Percentiles rank a stretch among this genome's conserved stretches.
These are phyloP conservation scores for Hamamelis virginiana DNA, from an alignment of 164 flowering plant genomes.

Conservation along the genomic window DNA sequence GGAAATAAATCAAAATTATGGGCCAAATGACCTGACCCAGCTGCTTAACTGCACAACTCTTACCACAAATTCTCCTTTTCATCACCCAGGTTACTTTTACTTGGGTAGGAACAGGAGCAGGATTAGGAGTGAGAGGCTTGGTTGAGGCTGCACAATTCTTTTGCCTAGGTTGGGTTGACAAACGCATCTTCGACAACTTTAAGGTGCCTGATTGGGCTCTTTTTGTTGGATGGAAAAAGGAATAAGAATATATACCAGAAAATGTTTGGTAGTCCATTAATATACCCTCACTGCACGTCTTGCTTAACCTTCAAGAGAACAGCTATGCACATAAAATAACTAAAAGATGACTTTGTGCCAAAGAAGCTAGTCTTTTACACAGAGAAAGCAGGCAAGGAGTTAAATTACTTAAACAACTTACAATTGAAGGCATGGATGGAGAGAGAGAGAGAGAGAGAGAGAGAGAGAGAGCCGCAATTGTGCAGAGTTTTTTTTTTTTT, in stretches of 20 bases:
- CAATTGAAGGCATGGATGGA: background rate
- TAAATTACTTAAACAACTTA: slow-evolving; percentile 2
- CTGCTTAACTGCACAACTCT: too few species aligned
- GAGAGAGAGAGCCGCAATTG: slow-evolving; percentile 25
- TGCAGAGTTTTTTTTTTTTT: too few species aligned
- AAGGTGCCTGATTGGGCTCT: too few species aligned
- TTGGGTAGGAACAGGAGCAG: too few species aligned
- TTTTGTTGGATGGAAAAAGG: background rate
- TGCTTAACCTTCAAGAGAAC: background rate
- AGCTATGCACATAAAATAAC: background rate
- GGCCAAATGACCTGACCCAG: too few species aligned
- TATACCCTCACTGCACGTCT: background rate
- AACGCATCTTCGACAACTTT: too few species aligned
- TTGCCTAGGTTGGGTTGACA: too few species aligned
- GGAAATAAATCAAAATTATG: too few species aligned
- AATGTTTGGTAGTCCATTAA: background rate
- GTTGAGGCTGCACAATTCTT: too few species aligned
- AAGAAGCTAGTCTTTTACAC: background rate
- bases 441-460: background rate
- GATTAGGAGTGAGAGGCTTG: too few species aligned
- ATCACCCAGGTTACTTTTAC: too few species aligned
- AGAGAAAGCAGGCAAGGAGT: background rate
- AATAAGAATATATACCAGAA: background rate
- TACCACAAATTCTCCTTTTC: too few species aligned
- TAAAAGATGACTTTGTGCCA: background rate